These are phyloP conservation scores for Agrocybe praecox DNA, from an alignment of 768 basidiomycete species.

Conservation along the genomic window DNA sequence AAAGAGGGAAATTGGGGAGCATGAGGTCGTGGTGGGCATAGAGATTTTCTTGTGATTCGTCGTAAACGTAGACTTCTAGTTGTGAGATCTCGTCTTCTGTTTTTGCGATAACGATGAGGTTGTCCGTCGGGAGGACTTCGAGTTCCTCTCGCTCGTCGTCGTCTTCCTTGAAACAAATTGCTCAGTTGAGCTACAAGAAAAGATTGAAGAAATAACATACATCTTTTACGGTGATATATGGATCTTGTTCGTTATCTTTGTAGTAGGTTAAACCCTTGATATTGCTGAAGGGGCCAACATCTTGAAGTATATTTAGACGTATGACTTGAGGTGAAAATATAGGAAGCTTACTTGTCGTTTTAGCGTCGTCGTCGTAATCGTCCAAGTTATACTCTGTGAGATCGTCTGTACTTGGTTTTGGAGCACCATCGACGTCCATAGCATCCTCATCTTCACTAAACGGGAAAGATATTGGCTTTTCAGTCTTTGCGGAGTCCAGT, in stretches of 20 bases:
- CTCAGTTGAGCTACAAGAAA: slow-evolving; percentile 10
- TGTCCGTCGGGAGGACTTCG: slow-evolving; percentile 88
- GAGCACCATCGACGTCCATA: slow-evolving; percentile 60
- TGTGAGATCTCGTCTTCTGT: slow-evolving; percentile 97
- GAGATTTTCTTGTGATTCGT: slow-evolving; percentile 87
- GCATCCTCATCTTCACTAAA: slow-evolving; percentile 45
- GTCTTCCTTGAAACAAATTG: slow-evolving; percentile 50
- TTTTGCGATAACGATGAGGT: slow-evolving; percentile 90
- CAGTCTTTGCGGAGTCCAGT: slow-evolving; percentile 22
- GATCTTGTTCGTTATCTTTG: slow-evolving; percentile 90
- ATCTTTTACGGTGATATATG: slow-evolving; percentile 95
- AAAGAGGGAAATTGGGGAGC: slow-evolving; percentile 96
- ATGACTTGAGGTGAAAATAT: not conserved
- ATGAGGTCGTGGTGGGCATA: slow-evolving; percentile 98
- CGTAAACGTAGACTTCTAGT: slow-evolving; percentile 94
- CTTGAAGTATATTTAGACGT: slow-evolving; percentile 33
- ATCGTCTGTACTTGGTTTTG: slow-evolving; percentile 55
- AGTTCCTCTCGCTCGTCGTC: slow-evolving; percentile 89
- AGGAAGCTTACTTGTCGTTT: slow-evolving; percentile 31
- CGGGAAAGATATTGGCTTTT: slow-evolving; percentile 18
- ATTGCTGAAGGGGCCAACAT: slow-evolving; percentile 84
- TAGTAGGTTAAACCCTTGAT: slow-evolving; percentile 95
- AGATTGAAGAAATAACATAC: slow-evolving; percentile 43
- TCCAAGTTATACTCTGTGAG: slow-evolving; percentile 89
- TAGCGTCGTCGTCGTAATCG: slow-evolving; percentile 83